Evolutionary conservation across 2,329 filamentous ascomycete genomes (phyloP).

Genomic region (Calonectria hawksworthii): DNA sequence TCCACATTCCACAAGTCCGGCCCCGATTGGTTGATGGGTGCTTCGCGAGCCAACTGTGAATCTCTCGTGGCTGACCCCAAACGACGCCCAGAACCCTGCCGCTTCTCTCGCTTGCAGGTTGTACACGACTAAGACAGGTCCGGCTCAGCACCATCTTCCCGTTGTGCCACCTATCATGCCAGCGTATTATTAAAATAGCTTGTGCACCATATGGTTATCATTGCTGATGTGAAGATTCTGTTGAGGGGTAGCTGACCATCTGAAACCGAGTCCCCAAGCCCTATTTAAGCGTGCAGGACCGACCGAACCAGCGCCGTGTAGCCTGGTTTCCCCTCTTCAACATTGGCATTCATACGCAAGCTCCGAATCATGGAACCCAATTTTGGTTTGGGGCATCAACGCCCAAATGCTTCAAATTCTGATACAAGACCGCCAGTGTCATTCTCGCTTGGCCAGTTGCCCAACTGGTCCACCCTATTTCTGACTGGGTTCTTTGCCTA

Average conservation of each 20-base stretch:
- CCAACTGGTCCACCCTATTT: constrained; percentile 21
- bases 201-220: background rate
- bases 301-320: background rate
- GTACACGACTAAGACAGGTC: background rate
- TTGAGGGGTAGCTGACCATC: background rate
- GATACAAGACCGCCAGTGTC: background rate
- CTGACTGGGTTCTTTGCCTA: constrained; percentile 48
- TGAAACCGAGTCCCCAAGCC: background rate
- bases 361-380: background rate
- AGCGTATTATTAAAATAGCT: background rate
- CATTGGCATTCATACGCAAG: background rate
- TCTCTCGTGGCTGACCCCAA: background rate
- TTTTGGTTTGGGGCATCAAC: background rate
- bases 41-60: background rate
- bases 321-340: background rate
- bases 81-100: background rate
- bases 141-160: background rate
- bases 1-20: background rate
- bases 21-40: background rate
- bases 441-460: background rate
- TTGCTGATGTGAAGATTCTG: background rate
- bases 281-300: background rate
- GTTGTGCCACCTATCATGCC: background rate
- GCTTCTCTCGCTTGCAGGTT: background rate
- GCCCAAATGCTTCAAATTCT: background rate